Conservation (phyloP, 805 yeast genomes). For the Nadsonia fulvescens region DNA sequence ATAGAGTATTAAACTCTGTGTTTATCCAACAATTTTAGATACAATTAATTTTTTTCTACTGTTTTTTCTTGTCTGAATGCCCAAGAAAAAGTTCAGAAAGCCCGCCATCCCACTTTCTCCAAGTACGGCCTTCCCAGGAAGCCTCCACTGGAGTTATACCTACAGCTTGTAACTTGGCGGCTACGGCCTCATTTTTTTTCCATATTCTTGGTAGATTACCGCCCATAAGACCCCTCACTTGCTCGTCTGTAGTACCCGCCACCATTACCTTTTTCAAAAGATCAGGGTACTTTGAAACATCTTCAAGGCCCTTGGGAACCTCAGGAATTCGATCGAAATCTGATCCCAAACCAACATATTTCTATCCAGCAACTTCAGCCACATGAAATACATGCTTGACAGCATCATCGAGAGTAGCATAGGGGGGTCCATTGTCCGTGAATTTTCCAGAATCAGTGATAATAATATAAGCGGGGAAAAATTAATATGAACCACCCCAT, state of each 20-base stretch:
- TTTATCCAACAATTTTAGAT: no score
- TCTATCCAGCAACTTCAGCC: constrained; percentile 30
- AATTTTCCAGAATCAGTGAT: no score
- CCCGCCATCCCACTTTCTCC: no score
- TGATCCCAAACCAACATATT: constrained; percentile 31
- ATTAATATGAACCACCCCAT: constrained; percentile 31
- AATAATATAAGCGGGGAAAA: constrained; percentile 26
- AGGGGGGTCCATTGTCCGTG: constrained; percentile 4
- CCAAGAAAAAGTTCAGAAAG: no score
- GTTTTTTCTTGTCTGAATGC: no score
- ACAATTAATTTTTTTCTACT: no score
- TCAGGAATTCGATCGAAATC: constrained; percentile 36
- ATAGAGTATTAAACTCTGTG: no score
- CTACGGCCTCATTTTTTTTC: constrained; percentile 7
- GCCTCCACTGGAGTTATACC: constrained; percentile 5
- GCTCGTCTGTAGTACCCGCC: constrained; percentile 26
- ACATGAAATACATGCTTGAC: constrained; percentile 28
- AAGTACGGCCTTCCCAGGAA: constrained; percentile 5
- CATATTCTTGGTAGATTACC: constrained; percentile 9
- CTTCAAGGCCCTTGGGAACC: constrained; percentile 34
- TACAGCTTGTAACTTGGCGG: constrained; percentile 1
- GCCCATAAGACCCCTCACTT: constrained; percentile 8
- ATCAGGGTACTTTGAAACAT: constrained; percentile 37
- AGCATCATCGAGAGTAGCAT: constrained; percentile 29
- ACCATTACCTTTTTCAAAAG: constrained; percentile 20